Base-by-base conservation (phyloP, 192 early-diverging fungal species). In the Entomortierella lignicola region DNA sequence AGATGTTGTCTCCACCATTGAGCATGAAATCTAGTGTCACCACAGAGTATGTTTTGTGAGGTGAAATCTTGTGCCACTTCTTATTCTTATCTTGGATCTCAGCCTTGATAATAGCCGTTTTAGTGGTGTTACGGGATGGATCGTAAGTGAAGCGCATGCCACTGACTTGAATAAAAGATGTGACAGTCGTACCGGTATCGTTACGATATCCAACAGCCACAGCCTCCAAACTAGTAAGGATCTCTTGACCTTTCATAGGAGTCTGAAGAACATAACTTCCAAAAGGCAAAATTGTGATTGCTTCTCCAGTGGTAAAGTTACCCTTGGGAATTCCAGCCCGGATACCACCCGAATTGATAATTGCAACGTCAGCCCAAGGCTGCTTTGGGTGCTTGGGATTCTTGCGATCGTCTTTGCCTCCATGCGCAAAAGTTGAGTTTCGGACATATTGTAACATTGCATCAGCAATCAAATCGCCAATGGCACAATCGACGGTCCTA, bases 401-500 rank as follows among this genome's bases (percentile, higher is more conserved):
- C 30, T 30, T 62, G 34, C 34, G 34, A 10, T 37, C 34, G 34
- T 37, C 34, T 4, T 37, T 4, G 34, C 10, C 4, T n/a, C 5
- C 10, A 37, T 10, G 4, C 4, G 34, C 18, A 50, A 26, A 11
- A 11, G 20, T 54, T 34, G 32, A 37, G 34, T n/a, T 42, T 25
- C 67, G 48, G 4, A 54, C 67, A 13, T 54, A n/a, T 6, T 34
- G 71, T 23, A 89, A 69, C 81, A 93, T 84, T 2, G 91, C 87
- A 69, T 93, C 91, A 4, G 91, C 71, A 7, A 93, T 74, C 31
- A 93, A 39, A 68, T 91, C 83, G 55, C 91, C 92, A 52, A 94
- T 75, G 8, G 87, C 79, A 37, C 89, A 85, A 63, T 93, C 91
- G 18, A 52, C 48, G 8, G 72, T 59, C 48, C 83, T 77, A 56